Conservation (phyloP, 352 stramenopile genomes). For the Achlya hypogyna region DNA sequence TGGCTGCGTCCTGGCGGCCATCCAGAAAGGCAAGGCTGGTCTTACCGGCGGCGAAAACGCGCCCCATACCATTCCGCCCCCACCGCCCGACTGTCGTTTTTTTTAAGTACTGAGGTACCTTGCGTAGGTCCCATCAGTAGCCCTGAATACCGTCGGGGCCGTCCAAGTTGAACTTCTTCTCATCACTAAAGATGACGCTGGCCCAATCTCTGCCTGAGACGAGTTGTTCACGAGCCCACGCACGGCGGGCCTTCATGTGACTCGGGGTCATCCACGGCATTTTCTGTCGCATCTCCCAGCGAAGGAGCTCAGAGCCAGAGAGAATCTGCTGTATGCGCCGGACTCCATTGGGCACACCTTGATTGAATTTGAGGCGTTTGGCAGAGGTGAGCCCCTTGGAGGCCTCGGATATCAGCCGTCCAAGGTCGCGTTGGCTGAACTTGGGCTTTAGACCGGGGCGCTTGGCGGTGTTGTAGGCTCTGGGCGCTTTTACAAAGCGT, state of each 20-base stretch:
- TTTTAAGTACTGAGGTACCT: not conserved
- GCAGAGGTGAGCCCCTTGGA: not conserved
- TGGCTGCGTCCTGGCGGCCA: not conserved
- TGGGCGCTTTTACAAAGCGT: not conserved
- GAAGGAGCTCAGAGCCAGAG: not conserved
- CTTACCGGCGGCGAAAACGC: not conserved
- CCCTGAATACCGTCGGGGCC: constrained; percentile 27
- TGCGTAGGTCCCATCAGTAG: constrained; percentile 26
- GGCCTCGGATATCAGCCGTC: not conserved
- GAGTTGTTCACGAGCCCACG: constrained; percentile 18
- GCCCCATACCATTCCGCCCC: not conserved
- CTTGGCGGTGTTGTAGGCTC: not conserved
- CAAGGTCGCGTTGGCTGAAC: not conserved
- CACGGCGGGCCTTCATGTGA: not conserved
- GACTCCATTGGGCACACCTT: not conserved
- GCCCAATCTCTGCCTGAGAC: constrained; percentile 19
- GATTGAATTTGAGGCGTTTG: not conserved
- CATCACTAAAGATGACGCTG: constrained; percentile 28
- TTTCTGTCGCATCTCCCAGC: not conserved
- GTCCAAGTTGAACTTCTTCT: constrained; percentile 36
- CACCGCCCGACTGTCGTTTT: not conserved
- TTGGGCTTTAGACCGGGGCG: not conserved
- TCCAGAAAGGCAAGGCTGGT: not conserved
- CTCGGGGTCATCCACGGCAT: not conserved
- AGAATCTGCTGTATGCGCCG: not conserved